Percentiles rank a stretch among this genome's conserved stretches.
phyloP scores from a whole-genome alignment of 306 rosid genomes.

The Lablab purpureus region DNA sequence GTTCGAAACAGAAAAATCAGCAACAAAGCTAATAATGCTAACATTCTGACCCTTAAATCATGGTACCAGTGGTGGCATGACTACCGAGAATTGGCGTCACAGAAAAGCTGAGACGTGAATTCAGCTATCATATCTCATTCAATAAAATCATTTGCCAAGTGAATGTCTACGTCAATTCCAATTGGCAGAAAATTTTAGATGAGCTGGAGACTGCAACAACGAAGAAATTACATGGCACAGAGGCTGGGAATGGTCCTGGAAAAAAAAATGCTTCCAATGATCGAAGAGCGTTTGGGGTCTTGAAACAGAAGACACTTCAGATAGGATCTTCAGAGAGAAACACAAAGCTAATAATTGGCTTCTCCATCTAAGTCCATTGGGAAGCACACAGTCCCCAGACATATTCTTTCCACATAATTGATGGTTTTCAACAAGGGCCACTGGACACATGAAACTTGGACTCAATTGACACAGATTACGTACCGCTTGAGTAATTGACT shows the following conservation, averaged over 20 bases:
- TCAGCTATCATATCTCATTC: slow-evolving; percentile 19
- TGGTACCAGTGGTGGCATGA: neutral
- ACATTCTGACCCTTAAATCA: slow-evolving; percentile 15
- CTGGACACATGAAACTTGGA: slow-evolving; percentile 51
- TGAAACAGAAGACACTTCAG: slow-evolving; percentile 48
- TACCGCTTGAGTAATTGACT: slow-evolving; percentile 55
- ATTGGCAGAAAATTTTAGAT: slow-evolving; percentile 50
- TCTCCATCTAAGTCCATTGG: slow-evolving; percentile 58
- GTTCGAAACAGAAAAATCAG: slow-evolving; percentile 3
- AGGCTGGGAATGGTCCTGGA: slow-evolving; percentile 44
- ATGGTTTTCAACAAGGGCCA: slow-evolving; percentile 67
- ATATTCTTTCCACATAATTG: slow-evolving; percentile 44
- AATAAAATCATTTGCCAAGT: slow-evolving; percentile 23
- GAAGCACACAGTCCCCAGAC: slow-evolving; percentile 44
- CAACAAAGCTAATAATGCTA: slow-evolving; percentile 6
- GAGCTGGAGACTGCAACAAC: slow-evolving; percentile 52
- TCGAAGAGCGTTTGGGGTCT: slow-evolving; percentile 42
- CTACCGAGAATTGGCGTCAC: slow-evolving; percentile 15
- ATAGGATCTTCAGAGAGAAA: slow-evolving; percentile 55
- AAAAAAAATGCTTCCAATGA: slow-evolving; percentile 44
- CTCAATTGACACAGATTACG: slow-evolving; percentile 46
- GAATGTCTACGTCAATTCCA: slow-evolving; percentile 42
- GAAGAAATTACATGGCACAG: slow-evolving; percentile 50
- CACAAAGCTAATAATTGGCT: slow-evolving; percentile 60
- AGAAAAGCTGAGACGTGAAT: neutral